Percentiles rank a stretch among this genome's conserved stretches.
Conservation (phyloP, 768 basidiomycete species). For the Pulveroboletus sp. region DNA sequence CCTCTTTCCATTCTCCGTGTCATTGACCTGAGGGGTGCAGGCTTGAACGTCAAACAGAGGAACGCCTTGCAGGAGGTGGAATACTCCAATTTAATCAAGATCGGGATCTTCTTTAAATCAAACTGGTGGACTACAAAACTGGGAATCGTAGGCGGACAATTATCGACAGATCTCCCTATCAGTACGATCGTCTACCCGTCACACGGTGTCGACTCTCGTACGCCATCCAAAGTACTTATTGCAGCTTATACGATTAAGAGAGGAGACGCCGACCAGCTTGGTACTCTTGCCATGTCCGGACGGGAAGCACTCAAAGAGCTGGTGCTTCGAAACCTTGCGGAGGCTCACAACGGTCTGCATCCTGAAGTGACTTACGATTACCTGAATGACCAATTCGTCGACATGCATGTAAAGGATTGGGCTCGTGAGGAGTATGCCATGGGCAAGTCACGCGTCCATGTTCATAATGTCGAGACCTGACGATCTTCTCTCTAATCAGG, state of each 20-base stretch:
- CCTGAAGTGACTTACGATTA: slow-evolving; percentile 6
- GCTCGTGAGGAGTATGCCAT: slow-evolving; percentile 28
- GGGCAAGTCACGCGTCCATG: slow-evolving; percentile 26
- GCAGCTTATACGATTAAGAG: background rate
- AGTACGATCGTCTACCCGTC: slow-evolving; percentile 8
- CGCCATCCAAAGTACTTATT: slow-evolving; percentile 10
- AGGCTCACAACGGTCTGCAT: background rate
- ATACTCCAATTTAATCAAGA: background rate
- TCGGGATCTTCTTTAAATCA: slow-evolving; percentile 10
- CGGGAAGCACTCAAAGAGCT: background rate
- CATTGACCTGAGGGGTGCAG: slow-evolving; percentile 4
- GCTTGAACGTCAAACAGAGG: slow-evolving; percentile 6
- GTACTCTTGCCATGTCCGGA: background rate
- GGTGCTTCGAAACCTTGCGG: slow-evolving; percentile 8
- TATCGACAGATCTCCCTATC: slow-evolving; percentile 11
- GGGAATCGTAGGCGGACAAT: slow-evolving; percentile 9
- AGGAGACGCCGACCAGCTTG: background rate
- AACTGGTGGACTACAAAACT: slow-evolving; percentile 14
- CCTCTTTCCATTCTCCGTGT: slow-evolving; percentile 6
- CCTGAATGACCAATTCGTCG: slow-evolving; percentile 1
- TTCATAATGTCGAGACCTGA: background rate
- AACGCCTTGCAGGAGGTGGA: background rate
- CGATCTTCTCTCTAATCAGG: slow-evolving; percentile 20
- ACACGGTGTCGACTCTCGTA: slow-evolving; percentile 5
- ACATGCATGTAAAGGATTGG: slow-evolving; percentile 34